These are phyloP conservation scores for Macrophomina tecta DNA, from an alignment of 2,329 filamentous ascomycete species.

Conservation along the genomic window DNA sequence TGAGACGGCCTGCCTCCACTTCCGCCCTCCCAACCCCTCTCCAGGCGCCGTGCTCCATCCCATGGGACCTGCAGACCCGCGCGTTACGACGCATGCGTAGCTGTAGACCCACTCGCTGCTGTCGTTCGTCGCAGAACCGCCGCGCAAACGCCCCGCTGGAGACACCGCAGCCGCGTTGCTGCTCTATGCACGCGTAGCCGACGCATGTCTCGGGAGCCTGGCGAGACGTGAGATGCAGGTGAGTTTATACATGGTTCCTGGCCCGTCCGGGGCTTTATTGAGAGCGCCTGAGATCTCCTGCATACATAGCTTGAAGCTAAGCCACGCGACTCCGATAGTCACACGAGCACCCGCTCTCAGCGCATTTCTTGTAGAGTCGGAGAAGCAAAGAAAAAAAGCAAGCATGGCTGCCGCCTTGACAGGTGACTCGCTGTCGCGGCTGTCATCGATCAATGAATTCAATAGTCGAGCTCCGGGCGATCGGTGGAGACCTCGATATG, in stretches of 20 bases:
- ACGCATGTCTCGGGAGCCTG: conserved; percentile 17
- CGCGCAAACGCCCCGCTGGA: conserved; percentile 9
- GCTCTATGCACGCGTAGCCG: conserved; percentile 19
- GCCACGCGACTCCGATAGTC: conserved; percentile 23
- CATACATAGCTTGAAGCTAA: conserved; percentile 26
- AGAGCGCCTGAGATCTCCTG: conserved; percentile 4
- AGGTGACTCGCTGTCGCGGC: conserved; percentile 13
- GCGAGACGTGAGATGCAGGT: conserved; percentile 11
- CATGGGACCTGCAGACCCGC: conserved; percentile 16
- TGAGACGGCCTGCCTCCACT: conserved; percentile 19
- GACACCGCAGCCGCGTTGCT: conserved; percentile 17
- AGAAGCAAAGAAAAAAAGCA: background rate
- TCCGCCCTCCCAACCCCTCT: conserved; percentile 2
- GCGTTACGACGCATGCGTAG: conserved; percentile 11
- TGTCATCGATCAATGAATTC: conserved; percentile 14
- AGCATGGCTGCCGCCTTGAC: conserved; percentile 12
- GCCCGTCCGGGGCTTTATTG: background rate
- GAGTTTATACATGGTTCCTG: conserved; percentile 15
- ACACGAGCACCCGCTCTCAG: conserved; percentile 18
- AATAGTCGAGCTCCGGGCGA: background rate
- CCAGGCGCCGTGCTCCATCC: background rate
- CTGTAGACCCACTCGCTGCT: conserved; percentile 13
- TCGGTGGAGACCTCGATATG: conserved; percentile 18
- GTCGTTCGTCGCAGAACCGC: conserved; percentile 6
- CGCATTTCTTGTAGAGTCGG: background rate